Base-by-base conservation (phyloP, 345 rosid genomes). In the Noccaea bulbosa region DNA sequence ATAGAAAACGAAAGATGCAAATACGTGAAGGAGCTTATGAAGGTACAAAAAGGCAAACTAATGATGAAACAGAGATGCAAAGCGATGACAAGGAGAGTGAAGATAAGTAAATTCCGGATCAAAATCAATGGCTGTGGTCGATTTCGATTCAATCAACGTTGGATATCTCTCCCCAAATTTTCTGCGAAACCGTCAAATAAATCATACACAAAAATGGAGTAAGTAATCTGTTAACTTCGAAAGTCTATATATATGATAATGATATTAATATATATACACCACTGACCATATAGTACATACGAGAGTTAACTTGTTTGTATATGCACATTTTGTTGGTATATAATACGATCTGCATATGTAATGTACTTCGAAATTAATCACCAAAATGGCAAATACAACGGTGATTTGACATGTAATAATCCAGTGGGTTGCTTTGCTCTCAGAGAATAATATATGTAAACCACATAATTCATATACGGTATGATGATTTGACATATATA, bases 41-140 rank as follows among this genome's bases (percentile, higher is more conserved):
- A 41, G 5, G 32, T 81, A 35, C 74, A 86, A 11, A 86, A 67
- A 81, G 43, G 74, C 20, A 85, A 80, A 54, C 35, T 41, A 40
- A 57, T 46, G 57, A 59, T 83, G 56, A 85, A 72, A 77, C 70
- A 69, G 45, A 84, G 87, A 80, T 86, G 78, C 55, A 62, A 75
- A 43, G 80, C 80, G 24, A 59, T 88, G 37, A 61, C 77, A 41
- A 84, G 56, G 71, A 88, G 81, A 82, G 78, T 88, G 62, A 87
- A 68, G 74, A 83, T 76, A 72, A 70, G 86, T 48, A 88, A 79
- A 60, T 85, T 73, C 65, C 81, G 86, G 32, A 80, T 93, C 45
- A 93, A 80, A 82, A 83, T 88, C 55, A 85, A 78, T 6, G 91
- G 91, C 5, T 86, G 85, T 79, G 53, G 59, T 41, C 85, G 85